Evolutionary conservation across 228 moss, liverwort and hornwort species (phyloP).

Genomic region (Sphagnum magellanicum): DNA sequence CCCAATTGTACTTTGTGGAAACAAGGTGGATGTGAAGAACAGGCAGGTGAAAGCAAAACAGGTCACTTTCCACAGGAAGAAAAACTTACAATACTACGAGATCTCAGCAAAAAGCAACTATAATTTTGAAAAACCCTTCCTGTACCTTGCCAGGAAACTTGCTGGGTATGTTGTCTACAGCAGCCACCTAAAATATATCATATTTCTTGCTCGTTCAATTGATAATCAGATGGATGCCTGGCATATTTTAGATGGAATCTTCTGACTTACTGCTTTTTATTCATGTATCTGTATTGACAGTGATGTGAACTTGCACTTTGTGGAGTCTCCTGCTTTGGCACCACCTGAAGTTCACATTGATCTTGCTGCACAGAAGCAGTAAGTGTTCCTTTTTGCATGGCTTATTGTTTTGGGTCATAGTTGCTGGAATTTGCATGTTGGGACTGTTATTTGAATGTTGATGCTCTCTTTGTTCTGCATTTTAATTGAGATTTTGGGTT

Average conservation of each 20-base stretch:
- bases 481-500: background rate
- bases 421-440: background rate
- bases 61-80: slow-evolving; percentile 20
- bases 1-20: slow-evolving; percentile 18
- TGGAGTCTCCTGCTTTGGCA: slow-evolving; percentile 46
- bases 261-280: too few species aligned
- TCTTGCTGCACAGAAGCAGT: slow-evolving; percentile 21
- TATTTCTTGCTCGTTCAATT: too few species aligned
- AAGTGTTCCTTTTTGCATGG: slow-evolving; percentile 1
- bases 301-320: slow-evolving; percentile 41
- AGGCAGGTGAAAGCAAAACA: slow-evolving; percentile 27
- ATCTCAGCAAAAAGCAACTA: slow-evolving; percentile 25
- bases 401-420: background rate
- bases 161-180: slow-evolving; percentile 8
- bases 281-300: slow-evolving; percentile 7
- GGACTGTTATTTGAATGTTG: background rate
- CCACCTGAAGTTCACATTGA: slow-evolving; percentile 48
- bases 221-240: too few species aligned
- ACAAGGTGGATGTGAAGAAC: slow-evolving; percentile 24
- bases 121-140: slow-evolving; percentile 22
- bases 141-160: slow-evolving; percentile 18
- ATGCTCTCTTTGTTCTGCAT: background rate
- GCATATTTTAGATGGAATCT: too few species aligned
- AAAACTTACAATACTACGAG: slow-evolving; percentile 22
- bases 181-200: too few species aligned